Evolutionary conservation across 1,139 yeast species (phyloP).

Genomic region (Saccharomyces hybrid): DNA sequence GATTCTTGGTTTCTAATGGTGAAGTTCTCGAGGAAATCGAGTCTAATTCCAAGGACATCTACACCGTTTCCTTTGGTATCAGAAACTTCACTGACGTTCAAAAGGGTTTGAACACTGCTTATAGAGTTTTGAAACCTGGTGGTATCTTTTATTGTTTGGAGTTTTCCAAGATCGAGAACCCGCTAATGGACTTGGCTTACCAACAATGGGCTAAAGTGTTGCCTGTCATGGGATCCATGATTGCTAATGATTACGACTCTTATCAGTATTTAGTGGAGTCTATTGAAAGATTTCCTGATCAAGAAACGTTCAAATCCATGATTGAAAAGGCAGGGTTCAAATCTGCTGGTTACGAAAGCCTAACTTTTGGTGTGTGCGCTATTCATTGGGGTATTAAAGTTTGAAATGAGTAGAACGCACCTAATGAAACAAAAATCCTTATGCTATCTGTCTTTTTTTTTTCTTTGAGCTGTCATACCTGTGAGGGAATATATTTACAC

Average conservation of each 20-base stretch:
- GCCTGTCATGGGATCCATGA: constrained; percentile 92
- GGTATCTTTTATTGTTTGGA: constrained; percentile 97
- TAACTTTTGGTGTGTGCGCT: constrained; percentile 95
- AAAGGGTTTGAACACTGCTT: constrained; percentile 87
- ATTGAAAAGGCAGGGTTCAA: constrained; percentile 94
- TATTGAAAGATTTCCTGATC: constrained; percentile 83
- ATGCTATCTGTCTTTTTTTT: background rate
- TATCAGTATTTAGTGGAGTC: constrained; percentile 94
- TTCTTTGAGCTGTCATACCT: background rate
- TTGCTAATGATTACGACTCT: constrained; percentile 91
- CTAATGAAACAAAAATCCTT: background rate
- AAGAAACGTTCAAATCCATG: constrained; percentile 86
- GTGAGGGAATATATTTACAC: background rate
- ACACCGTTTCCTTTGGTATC: constrained; percentile 95
- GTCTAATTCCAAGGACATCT: constrained; percentile 85
- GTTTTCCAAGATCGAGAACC: constrained; percentile 84
- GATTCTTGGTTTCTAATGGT: constrained; percentile 86
- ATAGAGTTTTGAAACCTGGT: constrained; percentile 92
- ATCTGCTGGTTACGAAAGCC: constrained; percentile 84
- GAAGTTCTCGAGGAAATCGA: constrained; percentile 78
- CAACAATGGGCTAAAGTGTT: constrained; percentile 82
- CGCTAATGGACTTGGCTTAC: constrained; percentile 64
- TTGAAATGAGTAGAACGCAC: constrained; percentile 17
- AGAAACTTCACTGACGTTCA: constrained; percentile 93
- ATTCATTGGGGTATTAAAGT: constrained; percentile 93